These are phyloP conservation scores for Pythium biforme DNA, from an alignment of 352 stramenopile species.

Conservation along the genomic window DNA sequence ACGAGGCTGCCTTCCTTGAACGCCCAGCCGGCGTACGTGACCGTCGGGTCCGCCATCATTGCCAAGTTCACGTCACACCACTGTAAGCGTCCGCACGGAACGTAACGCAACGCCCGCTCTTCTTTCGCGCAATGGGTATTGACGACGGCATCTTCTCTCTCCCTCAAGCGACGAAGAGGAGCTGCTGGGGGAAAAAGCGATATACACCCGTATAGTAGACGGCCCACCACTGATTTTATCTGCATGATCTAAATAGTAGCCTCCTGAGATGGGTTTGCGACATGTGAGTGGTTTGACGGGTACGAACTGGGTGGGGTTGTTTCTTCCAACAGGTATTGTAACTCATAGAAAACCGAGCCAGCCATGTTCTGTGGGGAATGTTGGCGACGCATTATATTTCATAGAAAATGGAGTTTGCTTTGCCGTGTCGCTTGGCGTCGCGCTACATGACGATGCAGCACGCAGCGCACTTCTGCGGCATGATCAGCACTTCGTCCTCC, in stretches of 20 bases:
- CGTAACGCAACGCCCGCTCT: too few relatives aligned
- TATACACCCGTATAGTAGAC: constrained; percentile 7
- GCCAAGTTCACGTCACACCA: too few relatives aligned
- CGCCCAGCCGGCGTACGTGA: constrained; percentile 75
- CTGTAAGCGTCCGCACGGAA: too few relatives aligned
- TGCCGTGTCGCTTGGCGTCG: not conserved
- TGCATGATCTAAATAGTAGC: constrained; percentile 6
- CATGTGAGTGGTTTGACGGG: not conserved
- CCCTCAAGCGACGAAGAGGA: not conserved
- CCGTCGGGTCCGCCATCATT: constrained; percentile 22
- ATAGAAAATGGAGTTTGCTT: constrained; percentile 1
- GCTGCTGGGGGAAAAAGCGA: not conserved
- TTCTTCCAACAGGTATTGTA: too few relatives aligned
- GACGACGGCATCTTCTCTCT: not conserved
- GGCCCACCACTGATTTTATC: not conserved
- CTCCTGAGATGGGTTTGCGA: constrained; percentile 15
- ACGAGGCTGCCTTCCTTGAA: constrained; percentile 80
- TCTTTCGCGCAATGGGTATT: not conserved
- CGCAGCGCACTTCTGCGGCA: constrained; percentile 44
- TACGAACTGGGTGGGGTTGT: not conserved
- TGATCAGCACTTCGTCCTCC: constrained; percentile 25
- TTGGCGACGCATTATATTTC: not conserved
- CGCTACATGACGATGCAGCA: constrained; percentile 54
- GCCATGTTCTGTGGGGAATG: too few relatives aligned
- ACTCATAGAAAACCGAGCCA: not conserved